Evolutionary conservation across 805 yeast genomes (phyloP), one percentile per base, ranked within the genome.

Genomic region (Dipodascus albidus): DNA sequence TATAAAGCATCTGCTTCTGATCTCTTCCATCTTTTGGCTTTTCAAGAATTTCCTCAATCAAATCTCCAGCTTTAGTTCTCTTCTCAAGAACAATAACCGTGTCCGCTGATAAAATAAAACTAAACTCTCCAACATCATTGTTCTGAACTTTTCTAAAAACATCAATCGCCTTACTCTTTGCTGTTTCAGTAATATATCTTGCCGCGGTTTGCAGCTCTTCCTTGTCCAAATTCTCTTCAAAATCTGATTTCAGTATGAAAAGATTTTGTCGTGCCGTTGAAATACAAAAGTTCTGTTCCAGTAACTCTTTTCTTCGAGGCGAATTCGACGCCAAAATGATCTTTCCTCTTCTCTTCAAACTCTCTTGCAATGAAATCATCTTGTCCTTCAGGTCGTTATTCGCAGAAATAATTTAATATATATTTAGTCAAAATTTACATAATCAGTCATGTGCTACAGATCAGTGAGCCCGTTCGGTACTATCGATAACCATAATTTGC

Each of bases 241-340:
- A 91, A 8, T 78, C 70, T 0, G 96, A 85, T 19, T 81, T 79
- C 14, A 77, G 66, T 0, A 85, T 70, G 23, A 66, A 68, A 11
- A 71, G 59, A 44, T 69, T 56, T 15, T 55, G 58, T n/a, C 20
- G 17, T 4, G 9, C 44, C 4, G 20, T 17, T 52, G 68, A 53
- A 47, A 60, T 49, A 2, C 74, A 74, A 17, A 72, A 57, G 51
- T 68, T 57, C 59, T 83, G 80, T 3, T 66, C 62, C 24, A 93
- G 62, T n/a, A 93, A 83, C 53, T 86, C 87, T 52, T 71, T 68
- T 54, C 99, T 71, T 55, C 96, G 74, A 1, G 95, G 91, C 0
- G 97, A 90, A 0, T 85, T 77, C 1, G 96, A 87, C 0, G 96
- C 96, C 3, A 91, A 73, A 3, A 87, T 70, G 23, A 90, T 62